Percentiles rank a stretch among this genome's conserved stretches.
Conservation (phyloP, 1,284 basidiomycete species). For the Sporisorium iseilematis-ciliati region DNA sequence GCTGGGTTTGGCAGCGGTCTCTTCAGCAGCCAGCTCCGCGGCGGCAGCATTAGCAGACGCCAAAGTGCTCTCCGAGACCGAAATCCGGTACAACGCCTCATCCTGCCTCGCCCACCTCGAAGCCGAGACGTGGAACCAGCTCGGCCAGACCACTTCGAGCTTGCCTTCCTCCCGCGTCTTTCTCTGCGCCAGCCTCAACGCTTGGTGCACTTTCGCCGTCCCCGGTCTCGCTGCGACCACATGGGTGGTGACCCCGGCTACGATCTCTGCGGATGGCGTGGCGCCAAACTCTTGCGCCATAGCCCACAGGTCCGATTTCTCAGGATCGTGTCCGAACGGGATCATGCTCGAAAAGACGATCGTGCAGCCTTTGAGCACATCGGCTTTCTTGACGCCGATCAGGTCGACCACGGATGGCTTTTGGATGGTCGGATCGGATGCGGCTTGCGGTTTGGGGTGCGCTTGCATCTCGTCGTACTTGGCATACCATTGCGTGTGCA, state of each 20-base stretch:
- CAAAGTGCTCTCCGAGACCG: slow-evolving; percentile 14
- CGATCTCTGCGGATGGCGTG: slow-evolving; percentile 79
- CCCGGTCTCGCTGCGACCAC: slow-evolving; percentile 82
- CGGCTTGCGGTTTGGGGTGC: neutral
- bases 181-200: slow-evolving; percentile 66
- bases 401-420: slow-evolving; percentile 75
- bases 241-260: slow-evolving; percentile 79
- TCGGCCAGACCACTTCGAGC: slow-evolving; percentile 84
- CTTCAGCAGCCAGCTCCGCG: neutral
- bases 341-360: slow-evolving; percentile 94
- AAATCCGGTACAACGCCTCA: slow-evolving; percentile 77
- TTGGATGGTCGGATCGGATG: slow-evolving; percentile 8
- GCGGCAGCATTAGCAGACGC: slow-evolving; percentile 15
- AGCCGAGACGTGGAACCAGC: slow-evolving; percentile 88
- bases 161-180: slow-evolving; percentile 71
- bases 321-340: slow-evolving; percentile 82
- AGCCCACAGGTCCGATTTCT: slow-evolving; percentile 87
- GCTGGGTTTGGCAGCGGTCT: neutral
- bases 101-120: slow-evolving; percentile 82
- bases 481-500: slow-evolving; percentile 81
- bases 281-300: slow-evolving; percentile 90
- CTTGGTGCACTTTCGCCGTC: slow-evolving; percentile 89
- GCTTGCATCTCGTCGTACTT: slow-evolving; percentile 27
- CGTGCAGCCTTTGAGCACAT: slow-evolving; percentile 81
- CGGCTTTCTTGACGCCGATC: slow-evolving; percentile 82